Evolutionary conservation across 257 asterid species (phyloP).

Genomic region (Petunia axillaris): DNA sequence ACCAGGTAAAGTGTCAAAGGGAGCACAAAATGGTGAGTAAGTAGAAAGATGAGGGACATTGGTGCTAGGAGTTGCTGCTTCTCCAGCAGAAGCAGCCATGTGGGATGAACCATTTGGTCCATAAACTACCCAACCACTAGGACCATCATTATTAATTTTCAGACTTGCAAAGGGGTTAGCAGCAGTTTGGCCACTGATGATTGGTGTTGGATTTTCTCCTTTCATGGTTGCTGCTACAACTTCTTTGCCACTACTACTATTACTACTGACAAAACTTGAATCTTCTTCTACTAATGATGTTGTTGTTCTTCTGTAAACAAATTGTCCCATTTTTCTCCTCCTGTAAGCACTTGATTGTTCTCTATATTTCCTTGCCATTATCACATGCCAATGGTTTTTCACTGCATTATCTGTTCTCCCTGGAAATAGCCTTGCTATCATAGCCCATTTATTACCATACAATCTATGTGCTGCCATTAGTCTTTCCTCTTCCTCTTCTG

Average conservation of each 20-base stretch:
- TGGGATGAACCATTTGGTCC: slow-evolving; percentile 38
- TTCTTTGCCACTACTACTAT: background rate
- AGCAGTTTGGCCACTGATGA: slow-evolving; percentile 16
- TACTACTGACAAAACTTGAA: slow-evolving; percentile 8
- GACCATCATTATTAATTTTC: slow-evolving; percentile 25
- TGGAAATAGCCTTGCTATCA: slow-evolving; percentile 87
- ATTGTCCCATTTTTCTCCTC: slow-evolving; percentile 70
- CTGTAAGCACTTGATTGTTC: slow-evolving; percentile 76
- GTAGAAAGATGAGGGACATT: slow-evolving; percentile 26
- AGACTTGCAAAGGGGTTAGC: slow-evolving; percentile 22
- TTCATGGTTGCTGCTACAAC: slow-evolving; percentile 10
- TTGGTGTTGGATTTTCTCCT: slow-evolving; percentile 27
- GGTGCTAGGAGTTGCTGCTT: slow-evolving; percentile 23
- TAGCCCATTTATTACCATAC: slow-evolving; percentile 94
- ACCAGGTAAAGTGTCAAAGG: slow-evolving; percentile 56
- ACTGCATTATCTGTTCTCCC: slow-evolving; percentile 95
- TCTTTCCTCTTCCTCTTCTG: slow-evolving; percentile 86
- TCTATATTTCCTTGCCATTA: slow-evolving; percentile 85
- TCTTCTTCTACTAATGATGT: slow-evolving; percentile 29
- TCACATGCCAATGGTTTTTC: slow-evolving; percentile 92
- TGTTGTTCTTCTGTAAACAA: slow-evolving; percentile 43
- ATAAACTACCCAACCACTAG: slow-evolving; percentile 35
- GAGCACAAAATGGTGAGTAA: slow-evolving; percentile 41
- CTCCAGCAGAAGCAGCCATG: slow-evolving; percentile 31
- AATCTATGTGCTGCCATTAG: slow-evolving; percentile 88